Percentiles rank a stretch among this genome's conserved stretches.
These are phyloP conservation scores for Ilex paraguariensis DNA, from an alignment of 305 asterid species.

Conservation along the genomic window DNA sequence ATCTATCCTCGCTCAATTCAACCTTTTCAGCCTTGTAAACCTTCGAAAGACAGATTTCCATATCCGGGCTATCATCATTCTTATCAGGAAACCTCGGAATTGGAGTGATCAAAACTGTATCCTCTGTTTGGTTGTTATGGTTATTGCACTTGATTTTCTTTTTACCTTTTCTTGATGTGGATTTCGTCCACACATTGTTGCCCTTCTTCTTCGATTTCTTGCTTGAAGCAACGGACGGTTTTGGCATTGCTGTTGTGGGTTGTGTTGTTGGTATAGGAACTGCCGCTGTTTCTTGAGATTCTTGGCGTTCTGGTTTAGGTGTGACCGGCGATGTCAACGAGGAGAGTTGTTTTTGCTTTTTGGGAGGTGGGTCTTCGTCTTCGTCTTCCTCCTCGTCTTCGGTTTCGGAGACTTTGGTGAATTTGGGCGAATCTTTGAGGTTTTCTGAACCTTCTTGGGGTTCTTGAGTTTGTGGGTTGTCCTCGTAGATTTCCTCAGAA, in stretches of 20 bases:
- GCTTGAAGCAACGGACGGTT: conserved; percentile 1
- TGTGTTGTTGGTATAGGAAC: not conserved
- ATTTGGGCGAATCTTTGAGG: conserved; percentile 17
- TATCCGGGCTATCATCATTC: conserved; percentile 60
- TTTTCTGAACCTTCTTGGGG: conserved; percentile 2
- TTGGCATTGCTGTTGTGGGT: conserved; percentile 9
- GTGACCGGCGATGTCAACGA: conserved; percentile 1
- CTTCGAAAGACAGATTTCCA: conserved; percentile 73
- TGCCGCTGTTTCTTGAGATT: not conserved
- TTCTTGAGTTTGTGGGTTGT: conserved; percentile 3
- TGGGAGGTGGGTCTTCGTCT: conserved; percentile 34
- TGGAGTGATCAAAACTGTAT: conserved; percentile 68
- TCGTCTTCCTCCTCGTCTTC: conserved; percentile 34
- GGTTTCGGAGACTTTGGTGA: conserved; percentile 17
- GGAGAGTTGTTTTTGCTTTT: conserved; percentile 35
- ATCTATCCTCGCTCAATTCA: conserved; percentile 80
- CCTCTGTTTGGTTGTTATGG: conserved; percentile 38
- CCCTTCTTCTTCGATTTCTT: conserved; percentile 83
- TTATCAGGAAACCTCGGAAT: conserved; percentile 76
- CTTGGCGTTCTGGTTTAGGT: conserved; percentile 1
- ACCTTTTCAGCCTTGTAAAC: conserved; percentile 91
- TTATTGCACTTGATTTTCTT: conserved; percentile 59
- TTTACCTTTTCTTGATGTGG: conserved; percentile 83
- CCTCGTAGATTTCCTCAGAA: conserved; percentile 13
- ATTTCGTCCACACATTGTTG: conserved; percentile 73